Evolutionary conservation across 1,284 basidiomycete species (phyloP), one percentile per base, ranked within the genome.

Genomic region (Ganoderma resinaceum): DNA sequence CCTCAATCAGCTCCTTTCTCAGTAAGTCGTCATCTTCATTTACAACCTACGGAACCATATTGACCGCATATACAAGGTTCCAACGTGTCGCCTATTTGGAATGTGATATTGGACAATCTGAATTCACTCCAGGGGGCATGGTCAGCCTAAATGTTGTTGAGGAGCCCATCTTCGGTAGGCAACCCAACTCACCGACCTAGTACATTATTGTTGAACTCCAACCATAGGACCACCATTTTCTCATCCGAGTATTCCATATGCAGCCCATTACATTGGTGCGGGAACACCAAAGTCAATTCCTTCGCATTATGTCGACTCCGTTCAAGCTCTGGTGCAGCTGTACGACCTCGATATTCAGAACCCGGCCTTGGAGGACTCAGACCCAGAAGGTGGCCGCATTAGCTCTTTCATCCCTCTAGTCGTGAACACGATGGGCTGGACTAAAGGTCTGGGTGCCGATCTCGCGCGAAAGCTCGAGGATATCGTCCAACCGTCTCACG

Each of bases 351-450:
- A 95, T 63, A 75, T 96, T 2, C 91, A 91, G 68, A 84, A 86
- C 70, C 84, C 87, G 16, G 73, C 74, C 16, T 66, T 77, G 12
- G 79, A 74, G 5, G 70, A 76, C 9, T 67, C 71, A 1, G 74
- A 75, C 2, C 64, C 74, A 6, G 79, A 76, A 5, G 80, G 82
- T 26, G 72, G 73, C n/a, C 82, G 85, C 52, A 84, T 90, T 60
- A 71, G 75, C 1, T 88, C 90, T 65, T 68, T 78, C n/a, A 85
- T 95, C 4, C 97, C 97, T 0, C 87, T 99, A 6, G 87, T 99
- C 11, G 88, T 99, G 66, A 99, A 99, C 79, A 98, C 95, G 0
- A 97, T 97, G 88, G 97, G 97, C 2, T 99, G 97, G 97, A 88
- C 89, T 18, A 98, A 97, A 79, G 97, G 97, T 2, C 88, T 98